A percentile compares a stretch with the other conserved stretches of the same genome.
Evolutionary conservation across 140 eudicot genomes (phyloP).

Genomic region (Ambrosia hybrid): DNA sequence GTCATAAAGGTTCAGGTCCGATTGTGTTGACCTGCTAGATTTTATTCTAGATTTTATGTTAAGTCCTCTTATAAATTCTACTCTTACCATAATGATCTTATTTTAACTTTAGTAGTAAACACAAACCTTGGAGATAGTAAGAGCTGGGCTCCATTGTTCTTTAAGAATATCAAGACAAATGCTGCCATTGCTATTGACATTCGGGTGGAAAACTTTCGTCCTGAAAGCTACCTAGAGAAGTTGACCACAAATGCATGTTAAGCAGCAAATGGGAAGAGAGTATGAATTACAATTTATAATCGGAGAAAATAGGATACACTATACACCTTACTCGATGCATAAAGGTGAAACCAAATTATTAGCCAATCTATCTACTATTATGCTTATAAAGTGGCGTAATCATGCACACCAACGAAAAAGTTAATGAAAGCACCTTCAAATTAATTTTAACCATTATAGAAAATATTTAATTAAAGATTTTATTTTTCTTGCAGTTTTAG

Average conservation of each 20-base stretch:
- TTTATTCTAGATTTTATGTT: background rate
- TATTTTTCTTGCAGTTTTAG: background rate
- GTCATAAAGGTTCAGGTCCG: background rate
- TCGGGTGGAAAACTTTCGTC: too few species aligned
- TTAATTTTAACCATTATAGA: too few species aligned
- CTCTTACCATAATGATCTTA: background rate
- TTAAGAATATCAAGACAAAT: constrained; percentile 63
- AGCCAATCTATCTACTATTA: too few species aligned
- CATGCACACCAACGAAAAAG: too few species aligned
- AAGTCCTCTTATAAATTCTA: background rate
- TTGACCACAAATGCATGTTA: background rate
- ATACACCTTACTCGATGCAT: too few species aligned
- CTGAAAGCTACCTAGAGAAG: constrained; percentile 16
- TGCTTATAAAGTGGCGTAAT: too few species aligned
- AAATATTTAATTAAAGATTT: background rate
- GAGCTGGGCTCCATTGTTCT: constrained; percentile 67
- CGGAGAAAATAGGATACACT: too few species aligned
- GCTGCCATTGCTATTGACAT: constrained; percentile 61
- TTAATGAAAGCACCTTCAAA: too few species aligned
- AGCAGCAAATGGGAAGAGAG: too few species aligned
- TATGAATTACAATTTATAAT: too few species aligned
- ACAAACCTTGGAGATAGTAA: constrained; percentile 55
- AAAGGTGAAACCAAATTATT: too few species aligned
- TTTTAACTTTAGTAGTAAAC: background rate
- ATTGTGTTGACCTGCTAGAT: background rate